phyloP scores from a whole-genome alignment of 202 grass and related monocot species.

The Setaria italica region DNA sequence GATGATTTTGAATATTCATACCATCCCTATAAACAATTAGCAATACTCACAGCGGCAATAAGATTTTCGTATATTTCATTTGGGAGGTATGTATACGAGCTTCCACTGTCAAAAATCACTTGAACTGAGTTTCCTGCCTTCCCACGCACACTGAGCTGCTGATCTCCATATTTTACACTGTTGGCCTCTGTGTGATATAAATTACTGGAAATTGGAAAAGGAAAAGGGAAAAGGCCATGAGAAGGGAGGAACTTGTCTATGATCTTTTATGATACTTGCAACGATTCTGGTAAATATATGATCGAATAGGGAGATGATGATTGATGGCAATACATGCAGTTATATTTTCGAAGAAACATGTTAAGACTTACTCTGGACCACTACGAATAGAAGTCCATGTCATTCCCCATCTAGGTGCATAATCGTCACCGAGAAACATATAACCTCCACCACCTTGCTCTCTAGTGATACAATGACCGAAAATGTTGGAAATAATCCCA shows the following conservation, averaged over 20 bases:
- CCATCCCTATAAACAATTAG: slow-evolving; percentile 18
- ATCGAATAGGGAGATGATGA: slow-evolving; percentile 13
- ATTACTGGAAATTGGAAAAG: slow-evolving; percentile 54
- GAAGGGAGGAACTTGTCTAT: not conserved
- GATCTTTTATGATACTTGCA: slow-evolving; percentile 12
- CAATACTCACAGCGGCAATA: slow-evolving; percentile 69
- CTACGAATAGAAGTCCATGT: slow-evolving; percentile 72
- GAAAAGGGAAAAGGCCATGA: slow-evolving; percentile 19
- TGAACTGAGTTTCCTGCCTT: slow-evolving; percentile 63
- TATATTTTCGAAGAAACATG: slow-evolving; percentile 6
- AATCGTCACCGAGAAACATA: slow-evolving; percentile 97
- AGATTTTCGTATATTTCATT: slow-evolving; percentile 83
- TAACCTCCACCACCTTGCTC: slow-evolving; percentile 81
- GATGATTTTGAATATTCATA: slow-evolving; percentile 27
- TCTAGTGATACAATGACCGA: slow-evolving; percentile 89
- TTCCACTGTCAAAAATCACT: slow-evolving; percentile 96
- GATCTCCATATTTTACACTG: slow-evolving; percentile 72
- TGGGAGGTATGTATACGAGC: slow-evolving; percentile 95
- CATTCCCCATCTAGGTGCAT: slow-evolving; percentile 89
- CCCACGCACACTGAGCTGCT: slow-evolving; percentile 46
- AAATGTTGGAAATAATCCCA: slow-evolving; percentile 90
- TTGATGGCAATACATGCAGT: slow-evolving; percentile 20
- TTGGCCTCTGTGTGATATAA: slow-evolving; percentile 72
- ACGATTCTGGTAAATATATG: not conserved
- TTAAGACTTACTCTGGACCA: slow-evolving; percentile 72